phyloP scores from a whole-genome alignment of 2,329 filamentous ascomycete genomes.

The Raffaelea arxii region DNA sequence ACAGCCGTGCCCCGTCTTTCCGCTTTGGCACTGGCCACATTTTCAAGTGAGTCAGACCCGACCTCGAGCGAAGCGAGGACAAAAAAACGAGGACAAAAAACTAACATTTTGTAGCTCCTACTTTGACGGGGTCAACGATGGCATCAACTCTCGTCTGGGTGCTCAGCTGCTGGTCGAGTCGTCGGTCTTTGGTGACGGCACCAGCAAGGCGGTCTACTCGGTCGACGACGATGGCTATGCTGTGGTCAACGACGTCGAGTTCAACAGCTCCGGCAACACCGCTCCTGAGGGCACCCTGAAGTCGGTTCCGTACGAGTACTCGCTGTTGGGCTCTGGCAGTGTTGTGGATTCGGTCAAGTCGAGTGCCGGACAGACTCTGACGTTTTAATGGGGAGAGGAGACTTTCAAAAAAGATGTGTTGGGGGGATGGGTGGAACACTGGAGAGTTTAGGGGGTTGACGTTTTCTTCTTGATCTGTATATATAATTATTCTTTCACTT shows the following conservation, averaged over 20 bases:
- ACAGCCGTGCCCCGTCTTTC: constrained; percentile 52
- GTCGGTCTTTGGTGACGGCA: constrained; percentile 35
- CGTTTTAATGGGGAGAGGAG: constrained; percentile 17
- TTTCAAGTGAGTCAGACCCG: constrained; percentile 17
- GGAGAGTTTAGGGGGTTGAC: no score
- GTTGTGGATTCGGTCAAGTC: constrained; percentile 32
- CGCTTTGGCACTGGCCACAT: constrained; percentile 58
- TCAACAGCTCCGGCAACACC: constrained; percentile 34
- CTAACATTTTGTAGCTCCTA: constrained; percentile 26
- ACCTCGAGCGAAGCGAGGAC: neutral
- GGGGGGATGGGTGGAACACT: no score
- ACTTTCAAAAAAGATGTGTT: no score
- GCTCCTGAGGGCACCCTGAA: constrained; percentile 41
- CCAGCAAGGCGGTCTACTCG: constrained; percentile 25
- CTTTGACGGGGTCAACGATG: constrained; percentile 32
- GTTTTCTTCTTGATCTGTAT: no score
- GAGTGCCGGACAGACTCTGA: constrained; percentile 28
- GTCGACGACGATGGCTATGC: constrained; percentile 31
- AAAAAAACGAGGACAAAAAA: neutral
- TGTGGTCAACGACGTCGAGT: constrained; percentile 29
- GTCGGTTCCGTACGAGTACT: constrained; percentile 43
- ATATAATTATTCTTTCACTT: no score
- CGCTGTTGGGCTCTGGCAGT: constrained; percentile 35
- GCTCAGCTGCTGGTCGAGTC: constrained; percentile 52
- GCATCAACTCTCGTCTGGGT: constrained; percentile 46